Percentiles rank a stretch among this genome's conserved stretches.
Evolutionary conservation across 2,329 filamentous ascomycete species (phyloP).

Genomic region (Ophiocordyceps australis): DNA sequence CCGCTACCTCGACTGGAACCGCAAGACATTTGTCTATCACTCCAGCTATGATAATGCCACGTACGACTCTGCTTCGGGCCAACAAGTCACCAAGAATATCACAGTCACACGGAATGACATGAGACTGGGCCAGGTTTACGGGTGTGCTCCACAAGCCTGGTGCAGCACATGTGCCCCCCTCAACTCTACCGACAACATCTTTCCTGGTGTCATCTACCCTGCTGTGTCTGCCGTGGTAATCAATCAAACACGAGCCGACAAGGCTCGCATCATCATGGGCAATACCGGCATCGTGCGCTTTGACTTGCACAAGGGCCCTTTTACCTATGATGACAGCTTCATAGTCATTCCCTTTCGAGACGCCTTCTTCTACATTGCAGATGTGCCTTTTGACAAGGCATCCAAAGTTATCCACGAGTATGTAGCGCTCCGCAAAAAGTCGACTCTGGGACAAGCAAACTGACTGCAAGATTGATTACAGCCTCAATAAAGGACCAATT

Average conservation of each 20-base stretch:
- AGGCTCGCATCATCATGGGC: slow-evolving; percentile 34
- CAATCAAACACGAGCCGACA: slow-evolving; percentile 27
- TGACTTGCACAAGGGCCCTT: slow-evolving; percentile 43
- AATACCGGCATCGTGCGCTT: slow-evolving; percentile 45
- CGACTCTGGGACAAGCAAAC: no score
- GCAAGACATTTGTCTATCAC: slow-evolving; percentile 46
- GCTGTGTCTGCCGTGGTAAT: slow-evolving; percentile 32
- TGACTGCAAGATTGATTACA: slow-evolving; percentile 1
- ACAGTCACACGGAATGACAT: slow-evolving; percentile 29
- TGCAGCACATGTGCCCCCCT: slow-evolving; percentile 38
- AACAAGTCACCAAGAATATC: slow-evolving; percentile 27
- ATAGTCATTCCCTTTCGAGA: slow-evolving; percentile 38
- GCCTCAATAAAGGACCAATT: slow-evolving; percentile 22
- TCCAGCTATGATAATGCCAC: slow-evolving; percentile 27
- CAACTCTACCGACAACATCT: slow-evolving; percentile 31
- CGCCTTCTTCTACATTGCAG: slow-evolving; percentile 30
- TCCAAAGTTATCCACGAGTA: slow-evolving; percentile 12
- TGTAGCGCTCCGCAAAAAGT: slow-evolving; percentile 1
- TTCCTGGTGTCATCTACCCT: slow-evolving; percentile 25
- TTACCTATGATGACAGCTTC: slow-evolving; percentile 33
- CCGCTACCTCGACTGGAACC: slow-evolving; percentile 52
- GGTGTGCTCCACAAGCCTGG: slow-evolving; percentile 41
- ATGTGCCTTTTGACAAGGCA: slow-evolving; percentile 28
- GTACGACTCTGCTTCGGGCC: slow-evolving; percentile 30
- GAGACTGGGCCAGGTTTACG: slow-evolving; percentile 35